These are phyloP conservation scores for Ophiostoma fasciatum DNA, from an alignment of 2,329 filamentous ascomycete species.

Conservation along the genomic window DNA sequence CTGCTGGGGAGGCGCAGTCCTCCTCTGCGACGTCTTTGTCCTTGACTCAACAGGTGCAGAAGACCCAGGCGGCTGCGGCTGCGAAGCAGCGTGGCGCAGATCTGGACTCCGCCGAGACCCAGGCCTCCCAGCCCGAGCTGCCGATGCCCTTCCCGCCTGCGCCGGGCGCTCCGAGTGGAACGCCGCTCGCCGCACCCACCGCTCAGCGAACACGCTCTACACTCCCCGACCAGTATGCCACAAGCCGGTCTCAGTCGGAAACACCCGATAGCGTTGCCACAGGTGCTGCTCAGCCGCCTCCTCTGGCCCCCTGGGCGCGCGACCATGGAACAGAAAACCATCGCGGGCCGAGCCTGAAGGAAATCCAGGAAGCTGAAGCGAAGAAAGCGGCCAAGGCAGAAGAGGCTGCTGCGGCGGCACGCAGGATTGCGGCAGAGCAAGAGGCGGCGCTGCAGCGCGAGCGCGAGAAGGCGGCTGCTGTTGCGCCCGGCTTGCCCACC, in stretches of 20 bases:
- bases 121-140: slow-evolving; percentile 44
- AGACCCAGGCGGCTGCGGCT: slow-evolving; percentile 41
- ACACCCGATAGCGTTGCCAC: slow-evolving; percentile 43
- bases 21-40: slow-evolving; percentile 34
- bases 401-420: slow-evolving; percentile 61
- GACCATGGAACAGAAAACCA: slow-evolving; percentile 55
- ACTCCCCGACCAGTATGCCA: slow-evolving; percentile 55
- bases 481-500: slow-evolving; percentile 69
- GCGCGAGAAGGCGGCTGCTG: slow-evolving; percentile 40
- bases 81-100: slow-evolving; percentile 49
- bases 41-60: slow-evolving; percentile 72
- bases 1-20: slow-evolving; percentile 18
- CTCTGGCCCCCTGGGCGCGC: slow-evolving; percentile 89
- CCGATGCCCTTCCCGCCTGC: slow-evolving; percentile 64
- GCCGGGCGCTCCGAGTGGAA: slow-evolving; percentile 47
- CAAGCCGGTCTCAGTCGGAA: slow-evolving; percentile 55
- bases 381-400: slow-evolving; percentile 84
- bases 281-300: slow-evolving; percentile 37
- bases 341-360: slow-evolving; percentile 82
- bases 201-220: slow-evolving; percentile 75
- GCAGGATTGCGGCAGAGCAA: slow-evolving; percentile 66
- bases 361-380: slow-evolving; percentile 93
- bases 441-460: slow-evolving; percentile 48
- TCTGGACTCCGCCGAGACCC: too few relatives aligned
- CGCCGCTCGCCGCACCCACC: slow-evolving; percentile 74